Base-by-base conservation (phyloP, 441 rosid genomes). In the Breynia disticha region DNA sequence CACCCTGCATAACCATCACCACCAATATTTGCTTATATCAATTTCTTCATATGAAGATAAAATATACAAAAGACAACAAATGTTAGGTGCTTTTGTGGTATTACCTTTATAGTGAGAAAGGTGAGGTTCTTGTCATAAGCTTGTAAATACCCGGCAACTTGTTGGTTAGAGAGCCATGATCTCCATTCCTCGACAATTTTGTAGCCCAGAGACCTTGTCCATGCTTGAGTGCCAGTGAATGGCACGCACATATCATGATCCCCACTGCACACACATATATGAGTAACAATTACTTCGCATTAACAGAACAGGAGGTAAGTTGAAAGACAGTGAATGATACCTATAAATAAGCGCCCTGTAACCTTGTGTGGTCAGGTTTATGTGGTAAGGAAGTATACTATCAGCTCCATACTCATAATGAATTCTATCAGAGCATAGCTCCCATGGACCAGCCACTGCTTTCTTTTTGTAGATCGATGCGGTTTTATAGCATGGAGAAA, bases 81-180 rank as follows among this genome's bases (percentile, higher is more conserved):
- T 28, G 35, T 28, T n/a, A n/a, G n/a, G 11, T 5, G 6, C 41
- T 37, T 11, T 11, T 41, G 13, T 11, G 11, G 41, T n/a, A n/a
- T 4, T 5, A 79, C 96, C 84, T 84, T 87, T 49, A 84, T 50
- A 48, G 95, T 90, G 64, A 87, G n/a, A 62, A 90, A 90, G 46
- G 93, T 90, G 13, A 90, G 87, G 71, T 83, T 79, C 61, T 90
- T 72, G 5, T 55, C 88, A 56, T 87, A 87, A n/a, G 81, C 97
- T 75, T 52, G 15, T 15, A 42, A 50, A 48, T 55, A 77, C 77
- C 83, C 83, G 5, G 72, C 79, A 42, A 78, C 70, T 58, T 78
- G 79, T 4, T 48, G 52, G 14, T 66, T 54, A 16, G 78, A 74
- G 0, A 48, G 16, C 83, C 79, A 78, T 1, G 74, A 61, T 59